Conservation (phyloP, 1,284 basidiomycete species). For the Trichosporon ovoides region DNA sequence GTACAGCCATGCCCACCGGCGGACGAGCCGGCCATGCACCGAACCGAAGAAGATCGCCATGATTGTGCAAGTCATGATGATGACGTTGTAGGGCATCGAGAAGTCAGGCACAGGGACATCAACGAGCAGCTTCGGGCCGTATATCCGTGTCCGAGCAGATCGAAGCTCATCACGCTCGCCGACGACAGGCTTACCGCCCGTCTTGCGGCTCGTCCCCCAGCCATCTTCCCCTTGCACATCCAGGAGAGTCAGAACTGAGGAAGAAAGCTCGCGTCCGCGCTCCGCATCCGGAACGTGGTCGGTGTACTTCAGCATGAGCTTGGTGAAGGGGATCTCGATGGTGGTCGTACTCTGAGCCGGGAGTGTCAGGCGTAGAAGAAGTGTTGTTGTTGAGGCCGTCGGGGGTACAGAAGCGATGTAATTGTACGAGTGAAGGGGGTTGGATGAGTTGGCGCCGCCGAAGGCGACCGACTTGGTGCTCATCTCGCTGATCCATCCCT, state of each 20-base stretch:
- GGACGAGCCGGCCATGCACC: constrained; percentile 78
- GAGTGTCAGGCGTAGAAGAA: constrained; percentile 66
- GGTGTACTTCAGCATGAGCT: constrained; percentile 84
- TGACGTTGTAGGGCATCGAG: constrained; percentile 99
- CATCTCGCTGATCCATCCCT: constrained; percentile 81
- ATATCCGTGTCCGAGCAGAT: constrained; percentile 54
- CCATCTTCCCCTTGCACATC: constrained; percentile 27
- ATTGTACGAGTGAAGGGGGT: constrained; percentile 58
- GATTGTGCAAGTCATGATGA: constrained; percentile 87
- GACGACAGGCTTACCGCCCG: background rate
- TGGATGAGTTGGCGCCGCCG: constrained; percentile 24
- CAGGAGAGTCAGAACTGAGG: constrained; percentile 59
- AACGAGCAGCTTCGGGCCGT: constrained; percentile 74
- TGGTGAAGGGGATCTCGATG: constrained; percentile 69
- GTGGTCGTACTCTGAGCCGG: constrained; percentile 62
- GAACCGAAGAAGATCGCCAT: constrained; percentile 91
- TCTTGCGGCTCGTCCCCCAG: background rate
- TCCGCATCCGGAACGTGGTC: constrained; percentile 95
- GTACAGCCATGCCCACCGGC: constrained; percentile 61
- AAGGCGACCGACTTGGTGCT: constrained; percentile 46
- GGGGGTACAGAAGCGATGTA: constrained; percentile 66
- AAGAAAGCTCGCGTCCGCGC: constrained; percentile 85
- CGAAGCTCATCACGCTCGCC: constrained; percentile 6
- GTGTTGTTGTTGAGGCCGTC: constrained; percentile 60
- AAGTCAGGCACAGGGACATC: constrained; percentile 96